These are phyloP conservation scores for Microdochium paspali DNA, from an alignment of 2,329 filamentous ascomycete species.

Conservation along the genomic window DNA sequence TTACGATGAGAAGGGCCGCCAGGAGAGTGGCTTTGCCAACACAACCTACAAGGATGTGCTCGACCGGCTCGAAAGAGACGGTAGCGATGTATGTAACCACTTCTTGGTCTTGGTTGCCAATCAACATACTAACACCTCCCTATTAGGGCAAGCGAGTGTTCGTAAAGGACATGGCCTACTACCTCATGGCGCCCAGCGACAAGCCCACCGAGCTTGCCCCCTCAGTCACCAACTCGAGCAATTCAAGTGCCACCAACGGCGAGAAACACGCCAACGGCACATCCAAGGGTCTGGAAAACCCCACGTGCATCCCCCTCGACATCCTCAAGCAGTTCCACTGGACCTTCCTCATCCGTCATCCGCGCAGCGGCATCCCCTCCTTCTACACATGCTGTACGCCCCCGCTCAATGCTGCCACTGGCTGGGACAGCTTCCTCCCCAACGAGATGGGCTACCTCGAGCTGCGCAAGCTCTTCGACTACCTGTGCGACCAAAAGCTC, in stretches of 20 bases:
- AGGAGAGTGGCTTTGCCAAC: constrained; percentile 55
- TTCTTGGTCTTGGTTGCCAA: constrained; percentile 11
- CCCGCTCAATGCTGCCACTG: constrained; percentile 71
- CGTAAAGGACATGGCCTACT: constrained; percentile 97
- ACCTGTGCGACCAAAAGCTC: constrained; percentile 57
- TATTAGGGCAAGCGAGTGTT: constrained; percentile 92
- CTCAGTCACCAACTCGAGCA: constrained; percentile 54
- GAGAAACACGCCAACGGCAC: constrained; percentile 17
- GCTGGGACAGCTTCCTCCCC: constrained; percentile 80
- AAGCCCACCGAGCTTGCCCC: constrained; percentile 64
- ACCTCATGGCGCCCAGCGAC: constrained; percentile 68
- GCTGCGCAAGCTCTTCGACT: constrained; percentile 80
- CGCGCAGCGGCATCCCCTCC: constrained; percentile 81
- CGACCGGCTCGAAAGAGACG: constrained; percentile 62
- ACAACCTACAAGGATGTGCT: constrained; percentile 72
- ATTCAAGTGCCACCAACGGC: constrained; percentile 11
- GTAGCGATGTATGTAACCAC: constrained; percentile 54
- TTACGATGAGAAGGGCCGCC: constrained; percentile 54
- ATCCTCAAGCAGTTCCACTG: constrained; percentile 79
- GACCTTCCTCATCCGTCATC: constrained; percentile 93
- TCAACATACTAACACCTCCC: no score
- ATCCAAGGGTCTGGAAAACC: constrained; percentile 50
- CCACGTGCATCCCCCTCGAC: constrained; percentile 70
- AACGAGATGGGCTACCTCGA: constrained; percentile 86
- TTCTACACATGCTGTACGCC: constrained; percentile 93